These are phyloP conservation scores for Solanum pimpinellifolium DNA, from an alignment of 257 asterid genomes.

Conservation along the genomic window DNA sequence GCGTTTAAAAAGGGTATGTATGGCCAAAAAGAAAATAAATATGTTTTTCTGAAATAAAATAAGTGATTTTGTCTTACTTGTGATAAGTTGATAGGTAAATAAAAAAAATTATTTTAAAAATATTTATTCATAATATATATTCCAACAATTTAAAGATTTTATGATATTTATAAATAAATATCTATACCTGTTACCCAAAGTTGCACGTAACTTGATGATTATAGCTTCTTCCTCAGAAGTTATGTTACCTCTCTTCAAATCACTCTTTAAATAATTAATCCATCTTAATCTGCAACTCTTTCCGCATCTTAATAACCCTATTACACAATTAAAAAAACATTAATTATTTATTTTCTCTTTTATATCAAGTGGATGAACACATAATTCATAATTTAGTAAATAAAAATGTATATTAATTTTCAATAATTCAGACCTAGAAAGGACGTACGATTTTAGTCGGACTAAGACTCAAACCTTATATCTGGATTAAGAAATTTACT, in stretches of 20 bases:
- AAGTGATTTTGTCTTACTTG: too few species aligned
- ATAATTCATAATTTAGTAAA: background rate
- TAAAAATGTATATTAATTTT: background rate
- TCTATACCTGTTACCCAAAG: constrained; percentile 65
- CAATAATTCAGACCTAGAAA: too few species aligned
- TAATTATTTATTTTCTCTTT: background rate
- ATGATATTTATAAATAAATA: too few species aligned
- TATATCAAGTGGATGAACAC: background rate
- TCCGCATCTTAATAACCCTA: constrained; percentile 80
- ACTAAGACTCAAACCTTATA: too few species aligned
- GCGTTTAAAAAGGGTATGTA: background rate
- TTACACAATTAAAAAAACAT: background rate
- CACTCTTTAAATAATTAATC: constrained; percentile 78
- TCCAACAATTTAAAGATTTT: rapidly evolving
- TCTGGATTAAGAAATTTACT: background rate
- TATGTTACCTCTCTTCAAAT: constrained; percentile 76
- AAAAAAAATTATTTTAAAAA: too few species aligned
- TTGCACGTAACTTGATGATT: constrained; percentile 53
- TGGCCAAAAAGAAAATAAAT: background rate
- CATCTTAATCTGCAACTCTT: constrained; percentile 88
- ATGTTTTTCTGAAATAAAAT: too few species aligned
- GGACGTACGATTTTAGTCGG: too few species aligned
- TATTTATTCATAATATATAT: too few species aligned
- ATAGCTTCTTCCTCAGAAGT: constrained; percentile 50
- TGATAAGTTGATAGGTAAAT: too few species aligned